Evolutionary conservation across 106 monocot genomes (phyloP).

Genomic region (Gastrodia elata): DNA sequence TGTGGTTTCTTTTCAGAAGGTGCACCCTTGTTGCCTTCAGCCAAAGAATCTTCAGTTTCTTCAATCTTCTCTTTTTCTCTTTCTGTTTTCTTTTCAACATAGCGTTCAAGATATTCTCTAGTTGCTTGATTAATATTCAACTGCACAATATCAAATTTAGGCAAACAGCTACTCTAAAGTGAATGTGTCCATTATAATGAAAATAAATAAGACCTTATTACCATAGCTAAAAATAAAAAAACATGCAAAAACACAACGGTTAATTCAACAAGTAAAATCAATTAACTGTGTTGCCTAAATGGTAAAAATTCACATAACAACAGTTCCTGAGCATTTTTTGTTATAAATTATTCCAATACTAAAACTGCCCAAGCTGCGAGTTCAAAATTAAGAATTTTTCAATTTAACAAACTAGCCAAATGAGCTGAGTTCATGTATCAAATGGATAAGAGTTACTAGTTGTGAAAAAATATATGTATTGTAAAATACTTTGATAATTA

Average conservation of each 20-base stretch:
- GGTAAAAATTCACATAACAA: background rate
- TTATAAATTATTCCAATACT: background rate
- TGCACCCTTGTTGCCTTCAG: constrained; percentile 22
- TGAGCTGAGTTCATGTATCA: background rate
- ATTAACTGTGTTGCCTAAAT: background rate
- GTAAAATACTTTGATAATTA: background rate
- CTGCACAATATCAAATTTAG: constrained; percentile 42
- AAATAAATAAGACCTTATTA: background rate
- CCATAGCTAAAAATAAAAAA: background rate
- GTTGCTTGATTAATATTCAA: constrained; percentile 90
- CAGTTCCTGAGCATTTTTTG: background rate
- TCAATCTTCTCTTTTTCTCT: constrained; percentile 77
- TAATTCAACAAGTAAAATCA: constrained; percentile 1
- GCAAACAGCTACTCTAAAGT: background rate
- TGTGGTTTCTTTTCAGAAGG: constrained; percentile 36
- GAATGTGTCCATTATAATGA: background rate
- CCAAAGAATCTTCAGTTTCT: constrained; percentile 37
- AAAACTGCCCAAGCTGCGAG: background rate
- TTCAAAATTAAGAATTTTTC: background rate
- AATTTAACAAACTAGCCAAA: background rate
- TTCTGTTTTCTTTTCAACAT: constrained; percentile 84
- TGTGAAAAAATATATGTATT: background rate
- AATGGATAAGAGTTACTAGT: background rate
- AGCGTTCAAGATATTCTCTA: constrained; percentile 82
- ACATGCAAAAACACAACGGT: background rate